Base-by-base conservation (phyloP, 257 asterid species). In the Agastache rugosa region DNA sequence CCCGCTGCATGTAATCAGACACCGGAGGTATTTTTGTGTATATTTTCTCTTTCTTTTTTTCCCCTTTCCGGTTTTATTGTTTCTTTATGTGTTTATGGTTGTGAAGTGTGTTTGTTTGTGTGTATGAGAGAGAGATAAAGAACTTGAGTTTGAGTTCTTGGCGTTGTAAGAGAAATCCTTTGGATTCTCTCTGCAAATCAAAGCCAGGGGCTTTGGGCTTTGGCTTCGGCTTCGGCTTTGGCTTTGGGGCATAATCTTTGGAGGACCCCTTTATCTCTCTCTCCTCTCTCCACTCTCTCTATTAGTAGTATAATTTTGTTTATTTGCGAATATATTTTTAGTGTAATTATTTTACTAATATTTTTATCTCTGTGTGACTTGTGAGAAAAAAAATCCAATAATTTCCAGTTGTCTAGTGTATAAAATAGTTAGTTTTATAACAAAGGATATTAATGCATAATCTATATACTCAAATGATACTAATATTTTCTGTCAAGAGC, bases 161-260 rank as follows among this genome's bases (percentile, higher is more conserved):
- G 80, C 71, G 72, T 66, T 63, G 83, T 58, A 72, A 66, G 83
- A 78, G 84, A 79, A 84, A 78, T 81, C 85, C 85, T 78, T 79
- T 78, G 87, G 88, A 84, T 82, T 86, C 85, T 84, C 88, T 75
- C 84, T 85, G 87, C 79, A 84, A 82, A 87, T 88, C 87, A 87
- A 83, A 83, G 85, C 89, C 83, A 76, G 74, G 72, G 69, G 67
- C 66, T 62, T 78, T 74, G 79, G 80, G 60, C 78, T 83, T 70
- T 50, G 80, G 84, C 54, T 74, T 78, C 42, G 77, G 83, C 77
- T 77, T 79, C 60, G 53, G 59, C 75, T 76, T 50, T 27, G 82
- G 74, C 77, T 51, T 71, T 71, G 76, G 85, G 85, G 87, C 89
- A 80, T 83, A 82, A 79, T 63, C 84, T 77, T 73, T 75, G 63